Evolutionary conservation across 306 rosid species (phyloP).

Genomic region (Cucumis melo): DNA sequence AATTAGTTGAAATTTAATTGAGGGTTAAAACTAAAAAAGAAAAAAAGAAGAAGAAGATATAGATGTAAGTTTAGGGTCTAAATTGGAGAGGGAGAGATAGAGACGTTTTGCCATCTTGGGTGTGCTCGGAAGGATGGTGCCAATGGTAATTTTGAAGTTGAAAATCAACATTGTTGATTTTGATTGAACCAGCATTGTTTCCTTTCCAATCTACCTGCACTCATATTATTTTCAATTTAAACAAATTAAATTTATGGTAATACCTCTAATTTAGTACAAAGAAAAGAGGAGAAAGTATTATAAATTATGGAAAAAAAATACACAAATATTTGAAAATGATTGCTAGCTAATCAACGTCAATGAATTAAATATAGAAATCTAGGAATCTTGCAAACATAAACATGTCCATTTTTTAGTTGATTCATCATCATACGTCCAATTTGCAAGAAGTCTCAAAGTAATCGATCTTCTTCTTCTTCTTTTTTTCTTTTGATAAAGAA

Average conservation of each 20-base stretch:
- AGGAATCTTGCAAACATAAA: neutral
- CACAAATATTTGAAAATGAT: neutral
- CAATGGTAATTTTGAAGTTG: slow-evolving; percentile 20
- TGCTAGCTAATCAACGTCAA: neutral
- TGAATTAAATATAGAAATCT: neutral
- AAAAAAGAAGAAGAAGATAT: too few species aligned
- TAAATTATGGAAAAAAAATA: neutral
- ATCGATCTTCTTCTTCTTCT: too few species aligned
- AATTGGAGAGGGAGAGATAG: too few species aligned
- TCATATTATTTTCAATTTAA: neutral
- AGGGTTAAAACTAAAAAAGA: too few species aligned
- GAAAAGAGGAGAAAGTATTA: too few species aligned
- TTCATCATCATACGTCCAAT: neutral
- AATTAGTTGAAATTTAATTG: too few species aligned
- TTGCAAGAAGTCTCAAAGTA: neutral
- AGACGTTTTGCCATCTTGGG: slow-evolving; percentile 20
- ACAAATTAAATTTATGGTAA: neutral
- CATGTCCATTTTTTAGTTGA: neutral
- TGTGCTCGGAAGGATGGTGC: slow-evolving; percentile 31
- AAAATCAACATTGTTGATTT: slow-evolving; percentile 11
- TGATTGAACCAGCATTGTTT: slow-evolving; percentile 19
- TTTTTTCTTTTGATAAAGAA: too few species aligned
- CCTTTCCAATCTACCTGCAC: slow-evolving; percentile 24
- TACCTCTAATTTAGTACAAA: too few species aligned
- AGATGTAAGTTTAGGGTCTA: too few species aligned